These are phyloP conservation scores for Orychophragmus violaceus DNA, from an alignment of 345 rosid genomes.

Conservation along the genomic window DNA sequence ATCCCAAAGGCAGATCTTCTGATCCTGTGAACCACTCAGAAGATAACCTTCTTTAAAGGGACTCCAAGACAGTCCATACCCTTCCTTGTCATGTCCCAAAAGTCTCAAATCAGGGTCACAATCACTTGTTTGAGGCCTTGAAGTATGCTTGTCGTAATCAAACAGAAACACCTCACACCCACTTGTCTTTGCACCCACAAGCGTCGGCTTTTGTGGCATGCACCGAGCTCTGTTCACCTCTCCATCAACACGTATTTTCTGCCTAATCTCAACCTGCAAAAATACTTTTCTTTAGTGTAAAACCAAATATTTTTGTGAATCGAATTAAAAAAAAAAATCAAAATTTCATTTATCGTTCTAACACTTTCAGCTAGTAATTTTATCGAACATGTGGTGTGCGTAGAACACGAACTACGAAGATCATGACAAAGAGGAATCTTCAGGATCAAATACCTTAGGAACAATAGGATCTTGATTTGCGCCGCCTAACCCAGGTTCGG, in stretches of 20 bases:
- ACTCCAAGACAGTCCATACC: constrained; percentile 94
- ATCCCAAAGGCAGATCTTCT: constrained; percentile 86
- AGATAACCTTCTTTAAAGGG: constrained; percentile 81
- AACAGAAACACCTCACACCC: constrained; percentile 71
- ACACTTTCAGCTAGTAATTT: constrained; percentile 14
- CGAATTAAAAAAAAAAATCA: too few species aligned
- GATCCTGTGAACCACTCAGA: constrained; percentile 84
- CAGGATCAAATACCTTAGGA: constrained; percentile 45
- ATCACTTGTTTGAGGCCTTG: constrained; percentile 33
- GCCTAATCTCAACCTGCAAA: constrained; percentile 72
- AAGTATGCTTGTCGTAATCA: constrained; percentile 55
- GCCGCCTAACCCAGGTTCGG: constrained; percentile 36
- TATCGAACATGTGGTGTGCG: constrained; percentile 37
- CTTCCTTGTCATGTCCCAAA: constrained; percentile 86
- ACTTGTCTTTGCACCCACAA: constrained; percentile 79
- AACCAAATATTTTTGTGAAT: too few species aligned
- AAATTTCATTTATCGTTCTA: too few species aligned
- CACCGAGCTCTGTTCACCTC: constrained; percentile 89
- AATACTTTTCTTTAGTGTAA: too few species aligned
- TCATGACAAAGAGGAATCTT: too few species aligned
- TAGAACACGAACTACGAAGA: neutral
- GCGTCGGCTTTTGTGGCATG: constrained; percentile 73
- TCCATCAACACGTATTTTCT: constrained; percentile 76
- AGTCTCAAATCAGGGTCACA: constrained; percentile 80
- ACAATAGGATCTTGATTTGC: constrained; percentile 37